phyloP scores from a whole-genome alignment of 257 asterid genomes.

The Anisodus acutangulus region DNA sequence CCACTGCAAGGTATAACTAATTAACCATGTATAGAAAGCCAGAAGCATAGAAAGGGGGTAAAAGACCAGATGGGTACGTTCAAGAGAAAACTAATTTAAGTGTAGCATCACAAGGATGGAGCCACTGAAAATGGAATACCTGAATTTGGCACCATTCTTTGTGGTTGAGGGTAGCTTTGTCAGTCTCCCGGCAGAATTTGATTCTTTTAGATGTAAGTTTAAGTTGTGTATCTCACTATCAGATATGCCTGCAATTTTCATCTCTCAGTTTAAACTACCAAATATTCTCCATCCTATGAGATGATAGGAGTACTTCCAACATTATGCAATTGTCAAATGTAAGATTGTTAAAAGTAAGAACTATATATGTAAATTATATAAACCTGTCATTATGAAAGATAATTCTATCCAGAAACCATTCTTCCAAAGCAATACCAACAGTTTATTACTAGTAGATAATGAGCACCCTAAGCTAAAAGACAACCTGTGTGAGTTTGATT shows the following conservation, averaged over 20 bases:
- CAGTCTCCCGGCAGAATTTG: slow-evolving; percentile 54
- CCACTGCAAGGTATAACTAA: slow-evolving; percentile 51
- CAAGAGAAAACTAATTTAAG: slow-evolving; percentile 28
- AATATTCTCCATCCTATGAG: not conserved
- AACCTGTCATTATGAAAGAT: not conserved
- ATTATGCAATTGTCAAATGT: not conserved
- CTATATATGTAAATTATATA: not conserved
- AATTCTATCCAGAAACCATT: not conserved
- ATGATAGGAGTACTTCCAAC: not conserved
- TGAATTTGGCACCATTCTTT: slow-evolving; percentile 75
- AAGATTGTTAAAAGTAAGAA: not conserved
- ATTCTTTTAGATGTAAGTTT: slow-evolving; percentile 57
- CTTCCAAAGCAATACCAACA: not conserved
- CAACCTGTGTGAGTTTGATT: slow-evolving; percentile 8
- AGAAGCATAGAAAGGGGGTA: not conserved
- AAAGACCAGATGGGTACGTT: slow-evolving; percentile 17
- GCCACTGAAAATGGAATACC: slow-evolving; percentile 50
- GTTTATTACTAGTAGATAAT: not conserved
- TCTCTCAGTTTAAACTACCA: slow-evolving; percentile 29
- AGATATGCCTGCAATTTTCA: slow-evolving; percentile 59
- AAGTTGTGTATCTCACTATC: slow-evolving; percentile 63
- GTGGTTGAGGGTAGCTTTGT: slow-evolving; percentile 57
- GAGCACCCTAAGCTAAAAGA: not conserved
- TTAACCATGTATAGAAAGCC: not conserved
- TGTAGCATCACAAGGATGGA: slow-evolving; percentile 17